phyloP scores from a whole-genome alignment of 805 yeast species.

The Phaffomyces antillensis region DNA sequence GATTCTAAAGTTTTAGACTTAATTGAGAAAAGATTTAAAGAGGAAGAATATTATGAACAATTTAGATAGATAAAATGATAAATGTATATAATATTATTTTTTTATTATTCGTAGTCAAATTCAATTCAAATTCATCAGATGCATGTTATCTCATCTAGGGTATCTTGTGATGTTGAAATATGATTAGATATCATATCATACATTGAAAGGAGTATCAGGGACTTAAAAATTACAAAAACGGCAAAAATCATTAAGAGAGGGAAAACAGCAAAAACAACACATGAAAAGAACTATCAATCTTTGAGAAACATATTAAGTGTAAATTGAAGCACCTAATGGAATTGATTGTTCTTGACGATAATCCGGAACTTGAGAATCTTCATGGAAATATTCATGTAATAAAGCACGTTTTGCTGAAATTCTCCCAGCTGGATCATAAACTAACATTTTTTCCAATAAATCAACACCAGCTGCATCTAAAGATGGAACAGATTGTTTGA shows the following conservation, averaged over 20 bases:
- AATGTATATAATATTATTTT: not conserved
- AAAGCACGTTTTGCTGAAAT: conserved; percentile 93
- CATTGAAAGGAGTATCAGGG: no score
- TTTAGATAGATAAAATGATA: conserved; percentile 27
- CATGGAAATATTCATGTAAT: conserved; percentile 78
- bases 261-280: not conserved
- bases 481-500: conserved; percentile 67
- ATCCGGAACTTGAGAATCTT: conserved; percentile 29
- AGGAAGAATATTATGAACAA: conserved; percentile 68
- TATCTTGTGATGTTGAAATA: not conserved
- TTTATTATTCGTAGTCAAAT: not conserved
- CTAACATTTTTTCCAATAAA: conserved; percentile 67
- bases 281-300: not conserved
- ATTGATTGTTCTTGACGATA: conserved; percentile 22
- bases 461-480: conserved; percentile 82
- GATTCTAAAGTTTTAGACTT: conserved; percentile 46
- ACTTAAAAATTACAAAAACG: no score
- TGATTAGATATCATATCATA: no score
- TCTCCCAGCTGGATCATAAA: conserved; percentile 89
- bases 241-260: not conserved
- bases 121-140: no score
- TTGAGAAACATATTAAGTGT: conserved; percentile 10
- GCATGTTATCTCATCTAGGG: not conserved
- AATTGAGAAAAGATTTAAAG: conserved; percentile 59
- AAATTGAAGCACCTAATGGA: conserved; percentile 25